A percentile compares a stretch with the other conserved stretches of the same genome.
Evolutionary conservation across 2,329 filamentous ascomycete species (phyloP).

Genomic region (Ophiocordyceps sinensis): DNA sequence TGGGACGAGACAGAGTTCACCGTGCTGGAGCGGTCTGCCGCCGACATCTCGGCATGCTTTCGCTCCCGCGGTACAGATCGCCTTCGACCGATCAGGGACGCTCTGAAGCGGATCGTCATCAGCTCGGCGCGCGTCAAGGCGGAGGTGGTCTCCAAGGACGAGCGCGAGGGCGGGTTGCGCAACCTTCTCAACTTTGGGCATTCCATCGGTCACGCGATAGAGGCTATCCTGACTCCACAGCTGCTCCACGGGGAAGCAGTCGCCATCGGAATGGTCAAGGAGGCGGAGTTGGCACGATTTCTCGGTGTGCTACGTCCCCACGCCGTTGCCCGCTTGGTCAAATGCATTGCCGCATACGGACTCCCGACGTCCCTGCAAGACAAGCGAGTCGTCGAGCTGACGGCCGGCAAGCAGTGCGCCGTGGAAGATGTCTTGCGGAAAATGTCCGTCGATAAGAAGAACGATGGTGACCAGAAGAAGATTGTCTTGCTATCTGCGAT

Average conservation of each 20-base stretch:
- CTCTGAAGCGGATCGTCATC: conserved; percentile 66
- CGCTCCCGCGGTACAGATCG: conserved; percentile 30
- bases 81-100: conserved; percentile 54
- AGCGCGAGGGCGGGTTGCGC: conserved; percentile 82
- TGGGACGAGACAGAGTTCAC: conserved; percentile 84
- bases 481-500: conserved; percentile 86
- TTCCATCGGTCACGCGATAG: conserved; percentile 92
- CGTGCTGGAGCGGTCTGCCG: conserved; percentile 67
- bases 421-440: conserved; percentile 76
- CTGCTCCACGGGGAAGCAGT: conserved; percentile 92
- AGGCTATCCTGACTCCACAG: conserved; percentile 89
- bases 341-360: conserved; percentile 90
- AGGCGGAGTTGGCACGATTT: conserved; percentile 83
- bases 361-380: conserved; percentile 77
- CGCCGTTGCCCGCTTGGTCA: conserved; percentile 77
- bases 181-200: conserved; percentile 97
- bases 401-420: conserved; percentile 74
- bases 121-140: conserved; percentile 91
- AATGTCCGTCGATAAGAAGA: conserved; percentile 99
- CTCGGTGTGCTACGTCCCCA: conserved; percentile 73
- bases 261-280: conserved; percentile 96
- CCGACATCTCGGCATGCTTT: conserved; percentile 46
- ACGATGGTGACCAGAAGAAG: conserved; percentile 89
- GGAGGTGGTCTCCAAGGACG: conserved; percentile 83
- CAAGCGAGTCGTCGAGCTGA: conserved; percentile 65